Base-by-base conservation (phyloP, 2,329 filamentous ascomycete species). In the Botrytis cinerea region DNA sequence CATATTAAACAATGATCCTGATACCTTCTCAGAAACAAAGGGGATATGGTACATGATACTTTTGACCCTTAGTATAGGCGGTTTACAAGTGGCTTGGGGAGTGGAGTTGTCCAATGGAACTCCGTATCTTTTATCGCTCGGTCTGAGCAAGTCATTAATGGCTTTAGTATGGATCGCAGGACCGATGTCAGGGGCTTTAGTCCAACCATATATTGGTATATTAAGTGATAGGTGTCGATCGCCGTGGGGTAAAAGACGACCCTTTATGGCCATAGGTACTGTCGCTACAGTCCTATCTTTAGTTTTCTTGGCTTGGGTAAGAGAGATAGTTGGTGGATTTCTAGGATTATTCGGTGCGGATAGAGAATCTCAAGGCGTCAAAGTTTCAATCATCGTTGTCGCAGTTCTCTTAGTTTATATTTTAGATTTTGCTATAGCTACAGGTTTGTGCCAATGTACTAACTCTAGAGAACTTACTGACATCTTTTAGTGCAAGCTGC, bases 71-170 rank as follows among this genome's bases (percentile, higher is more conserved):
- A 91, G 93, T 80, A 93, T 97, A 77, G 93, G 93, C 74, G 95
- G 93, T 38, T 85, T 98, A 75, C 95, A 98, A 83, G 92, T 98
- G 78, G 94, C 95, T 43, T 98, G 95, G 95, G 95, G 95, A 1
- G 94, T 97, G 60, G 95, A 98, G 82, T 86, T 97, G 60, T 97
- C 94, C 71, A 95, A 97, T 84, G 95, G 95, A 78, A 97, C 95
- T 71, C 93, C 93, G 9, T 96, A 92, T 80, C 84, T 96, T 59
- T 84, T 95, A 59, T 94, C 93, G 1, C 87, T 96, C 45, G 93
- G 93, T 18, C 87, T 96, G 82, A 94, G 90, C 86, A 95, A 95
- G 84, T 92, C 92, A 54, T 83, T 95, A 61, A 92, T 95, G 86
- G 92, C 93, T 28, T 86, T 95, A 76, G 93, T 95, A 51, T 96